These are phyloP conservation scores for Zygotorulaspora danielsina DNA, from an alignment of 805 yeast species.

Conservation along the genomic window DNA sequence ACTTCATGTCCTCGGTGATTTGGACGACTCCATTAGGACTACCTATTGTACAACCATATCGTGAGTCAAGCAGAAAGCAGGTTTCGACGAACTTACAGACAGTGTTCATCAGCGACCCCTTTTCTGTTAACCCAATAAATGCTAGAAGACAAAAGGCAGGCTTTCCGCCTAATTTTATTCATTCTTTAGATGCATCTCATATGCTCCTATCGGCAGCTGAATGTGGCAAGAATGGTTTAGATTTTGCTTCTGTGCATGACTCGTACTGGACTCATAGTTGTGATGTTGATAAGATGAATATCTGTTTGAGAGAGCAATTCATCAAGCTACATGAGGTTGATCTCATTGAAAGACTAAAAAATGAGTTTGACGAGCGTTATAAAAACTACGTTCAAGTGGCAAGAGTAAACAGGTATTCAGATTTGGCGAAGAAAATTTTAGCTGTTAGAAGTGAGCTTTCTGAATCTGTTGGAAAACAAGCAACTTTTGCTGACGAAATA, in stretches of 20 bases:
- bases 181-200: conserved; percentile 94
- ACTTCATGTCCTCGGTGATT: conserved; percentile 79
- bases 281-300: conserved; percentile 70
- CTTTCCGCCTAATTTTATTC: conserved; percentile 93
- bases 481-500: conserved; percentile 70
- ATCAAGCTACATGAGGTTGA: conserved; percentile 71
- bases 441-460: conserved; percentile 48
- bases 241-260: conserved; percentile 94
- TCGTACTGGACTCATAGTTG: conserved; percentile 97
- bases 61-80: conserved; percentile 59
- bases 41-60: conserved; percentile 96
- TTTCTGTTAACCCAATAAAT: conserved; percentile 73
- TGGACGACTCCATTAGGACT: conserved; percentile 97
- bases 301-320: conserved; percentile 68
- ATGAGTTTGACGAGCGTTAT: conserved; percentile 80
- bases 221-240: conserved; percentile 59
- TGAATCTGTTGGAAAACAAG: conserved; percentile 46
- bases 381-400: conserved; percentile 61
- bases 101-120: conserved; percentile 86
- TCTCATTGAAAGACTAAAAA: conserved; percentile 61
- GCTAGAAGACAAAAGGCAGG: conserved; percentile 87
- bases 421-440: conserved; percentile 47
- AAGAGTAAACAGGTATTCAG: conserved; percentile 48
- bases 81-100: conserved; percentile 83
- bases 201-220: conserved; percentile 85